phyloP scores from a whole-genome alignment of 495 filamentous ascomycete species.

The Penicillium herquei region DNA sequence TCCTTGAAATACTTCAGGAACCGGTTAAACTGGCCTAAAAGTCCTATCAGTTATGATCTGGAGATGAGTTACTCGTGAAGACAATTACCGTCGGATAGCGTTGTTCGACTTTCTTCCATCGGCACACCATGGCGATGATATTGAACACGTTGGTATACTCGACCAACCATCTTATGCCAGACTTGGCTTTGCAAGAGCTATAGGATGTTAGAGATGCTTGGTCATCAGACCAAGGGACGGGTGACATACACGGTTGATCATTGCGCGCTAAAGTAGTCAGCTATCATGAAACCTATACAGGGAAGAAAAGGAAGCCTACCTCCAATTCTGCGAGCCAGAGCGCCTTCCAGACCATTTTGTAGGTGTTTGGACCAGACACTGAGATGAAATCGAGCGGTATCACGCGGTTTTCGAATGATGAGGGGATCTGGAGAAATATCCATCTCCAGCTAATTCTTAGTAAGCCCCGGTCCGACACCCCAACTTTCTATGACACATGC shows the following conservation, averaged over 20 bases:
- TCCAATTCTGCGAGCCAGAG: slow-evolving; percentile 21
- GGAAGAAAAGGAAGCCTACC: slow-evolving; percentile 13
- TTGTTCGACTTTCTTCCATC: slow-evolving; percentile 56
- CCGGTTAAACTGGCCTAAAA: slow-evolving; percentile 29
- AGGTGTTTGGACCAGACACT: background rate
- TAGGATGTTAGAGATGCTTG: slow-evolving; percentile 3
- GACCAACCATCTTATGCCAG: slow-evolving; percentile 59
- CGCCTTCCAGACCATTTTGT: slow-evolving; percentile 19
- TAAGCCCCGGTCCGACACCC: slow-evolving; percentile 20
- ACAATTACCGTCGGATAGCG: slow-evolving; percentile 50
- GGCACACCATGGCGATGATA: slow-evolving; percentile 53
- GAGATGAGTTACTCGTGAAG: background rate
- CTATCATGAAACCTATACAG: background rate
- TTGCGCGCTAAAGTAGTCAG: slow-evolving; percentile 13
- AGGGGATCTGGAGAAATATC: slow-evolving; percentile 6
- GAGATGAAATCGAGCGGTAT: slow-evolving; percentile 1
- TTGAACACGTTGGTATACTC: slow-evolving; percentile 53
- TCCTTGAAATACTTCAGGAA: slow-evolving; percentile 58
- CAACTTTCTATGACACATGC: background rate
- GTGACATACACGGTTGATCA: slow-evolving; percentile 38
- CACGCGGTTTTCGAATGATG: background rate
- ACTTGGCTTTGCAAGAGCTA: slow-evolving; percentile 59
- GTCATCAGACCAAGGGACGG: slow-evolving; percentile 14
- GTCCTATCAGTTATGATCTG: slow-evolving; percentile 12
- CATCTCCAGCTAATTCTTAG: slow-evolving; percentile 5